Evolutionary conservation across 2,329 filamentous ascomycete species (phyloP).

Genomic region (Xylaria sp.): DNA sequence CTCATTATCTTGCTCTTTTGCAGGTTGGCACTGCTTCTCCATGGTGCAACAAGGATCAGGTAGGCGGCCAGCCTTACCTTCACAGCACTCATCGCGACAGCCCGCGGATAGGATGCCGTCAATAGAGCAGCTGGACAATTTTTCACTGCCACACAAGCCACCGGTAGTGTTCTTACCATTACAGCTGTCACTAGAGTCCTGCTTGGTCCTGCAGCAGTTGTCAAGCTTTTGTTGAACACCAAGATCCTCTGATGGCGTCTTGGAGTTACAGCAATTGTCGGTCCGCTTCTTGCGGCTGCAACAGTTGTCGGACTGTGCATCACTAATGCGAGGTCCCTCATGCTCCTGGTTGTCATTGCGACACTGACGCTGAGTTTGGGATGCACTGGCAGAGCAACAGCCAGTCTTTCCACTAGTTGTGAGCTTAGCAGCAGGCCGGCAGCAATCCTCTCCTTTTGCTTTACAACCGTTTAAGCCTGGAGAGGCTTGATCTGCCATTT

Average conservation of each 20-base stretch:
- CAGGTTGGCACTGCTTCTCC: conserved; percentile 9
- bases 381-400: conserved; percentile 5
- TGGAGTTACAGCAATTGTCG: conserved; percentile 14
- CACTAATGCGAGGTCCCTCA: neutral
- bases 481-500: neutral
- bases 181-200: neutral
- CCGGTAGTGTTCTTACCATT: neutral
- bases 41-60: conserved; percentile 1
- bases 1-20: neutral
- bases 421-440: neutral
- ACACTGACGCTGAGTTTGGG: conserved; percentile 13
- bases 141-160: neutral
- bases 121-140: neutral
- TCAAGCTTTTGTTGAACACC: neutral
- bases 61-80: neutral
- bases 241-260: neutral
- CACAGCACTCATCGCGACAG: conserved; percentile 18
- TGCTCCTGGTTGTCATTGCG: neutral
- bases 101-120: neutral
- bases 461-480: neutral
- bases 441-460: conserved; percentile 1
- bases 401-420: neutral
- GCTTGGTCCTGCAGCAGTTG: conserved; percentile 2
- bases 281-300: conserved; percentile 13
- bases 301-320: neutral